phyloP scores from a whole-genome alignment of 75 land plant species.

The Sequoia sempervirens region DNA sequence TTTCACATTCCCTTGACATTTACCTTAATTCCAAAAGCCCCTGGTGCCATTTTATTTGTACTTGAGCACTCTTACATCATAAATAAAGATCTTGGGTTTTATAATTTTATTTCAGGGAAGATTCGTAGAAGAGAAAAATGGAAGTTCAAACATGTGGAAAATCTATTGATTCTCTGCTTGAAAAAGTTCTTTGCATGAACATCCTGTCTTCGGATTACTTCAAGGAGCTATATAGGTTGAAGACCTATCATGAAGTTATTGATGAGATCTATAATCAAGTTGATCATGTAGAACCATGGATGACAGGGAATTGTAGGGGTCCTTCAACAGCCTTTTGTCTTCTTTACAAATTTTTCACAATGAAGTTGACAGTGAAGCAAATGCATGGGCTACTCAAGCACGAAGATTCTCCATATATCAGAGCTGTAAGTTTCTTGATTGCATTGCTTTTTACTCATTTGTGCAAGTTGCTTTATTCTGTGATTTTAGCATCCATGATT shows the following conservation, averaged over 20 bases:
- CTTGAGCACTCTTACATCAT: not conserved
- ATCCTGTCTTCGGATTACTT: slow-evolving; percentile 96
- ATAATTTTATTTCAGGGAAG: slow-evolving; percentile 6
- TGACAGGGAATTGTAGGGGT: slow-evolving; percentile 98
- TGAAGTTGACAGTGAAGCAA: slow-evolving; percentile 96
- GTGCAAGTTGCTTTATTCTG: not conserved
- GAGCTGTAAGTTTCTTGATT: slow-evolving; percentile 68
- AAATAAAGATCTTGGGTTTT: not conserved
- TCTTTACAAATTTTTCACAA: slow-evolving; percentile 94
- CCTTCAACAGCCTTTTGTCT: slow-evolving; percentile 98
- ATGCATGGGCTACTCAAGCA: slow-evolving; percentile 94
- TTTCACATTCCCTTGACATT: not conserved
- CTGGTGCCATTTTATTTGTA: not conserved
- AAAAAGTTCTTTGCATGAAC: slow-evolving; percentile 90
- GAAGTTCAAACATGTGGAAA: slow-evolving; percentile 94
- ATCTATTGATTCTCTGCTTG: slow-evolving; percentile 78
- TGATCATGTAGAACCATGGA: slow-evolving; percentile 99
- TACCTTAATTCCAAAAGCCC: not conserved
- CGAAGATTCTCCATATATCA: slow-evolving; percentile 91
- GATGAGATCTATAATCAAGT: slow-evolving; percentile 98
- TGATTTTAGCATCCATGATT: not conserved
- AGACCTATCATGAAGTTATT: slow-evolving; percentile 92
- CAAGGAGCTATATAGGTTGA: slow-evolving; percentile 92
- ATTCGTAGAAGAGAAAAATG: slow-evolving; percentile 24
- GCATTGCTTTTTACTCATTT: not conserved